Evolutionary conservation across 495 filamentous ascomycete species (phyloP).

Genomic region (Aspergillus wentii): DNA sequence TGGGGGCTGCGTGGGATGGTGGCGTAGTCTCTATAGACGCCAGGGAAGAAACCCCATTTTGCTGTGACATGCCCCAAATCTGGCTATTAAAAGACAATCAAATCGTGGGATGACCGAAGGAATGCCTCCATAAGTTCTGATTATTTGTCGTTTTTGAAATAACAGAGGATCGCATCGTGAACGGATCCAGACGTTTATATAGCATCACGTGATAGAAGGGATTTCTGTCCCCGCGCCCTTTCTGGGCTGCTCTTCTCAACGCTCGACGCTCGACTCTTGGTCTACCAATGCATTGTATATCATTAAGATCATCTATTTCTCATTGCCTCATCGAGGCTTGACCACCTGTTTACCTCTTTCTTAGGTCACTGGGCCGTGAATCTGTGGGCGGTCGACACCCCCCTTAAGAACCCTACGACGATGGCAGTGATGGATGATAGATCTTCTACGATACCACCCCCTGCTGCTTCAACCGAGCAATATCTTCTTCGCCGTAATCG

Average conservation of each 20-base stretch:
- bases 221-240: slow-evolving; percentile 4
- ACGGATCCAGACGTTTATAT: slow-evolving; percentile 28
- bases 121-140: too few relatives aligned
- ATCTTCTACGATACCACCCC: slow-evolving; percentile 61
- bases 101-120: neutral
- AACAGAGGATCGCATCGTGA: too few relatives aligned
- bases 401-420: too few relatives aligned
- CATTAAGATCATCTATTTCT: too few relatives aligned
- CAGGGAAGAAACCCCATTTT: slow-evolving; percentile 18
- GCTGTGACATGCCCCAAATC: slow-evolving; percentile 21
- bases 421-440: neutral
- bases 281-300: too few relatives aligned
- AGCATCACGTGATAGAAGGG: slow-evolving; percentile 22
- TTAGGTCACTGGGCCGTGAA: too few relatives aligned
- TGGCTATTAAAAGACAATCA: slow-evolving; percentile 1
- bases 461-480: slow-evolving; percentile 56
- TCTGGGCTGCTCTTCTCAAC: neutral
- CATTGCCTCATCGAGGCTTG: too few relatives aligned
- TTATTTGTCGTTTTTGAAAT: too few relatives aligned
- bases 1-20: slow-evolving; percentile 12
- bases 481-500: slow-evolving; percentile 56
- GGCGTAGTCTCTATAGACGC: slow-evolving; percentile 22
- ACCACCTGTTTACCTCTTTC: too few relatives aligned
- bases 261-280: too few relatives aligned
- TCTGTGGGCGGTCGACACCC: too few relatives aligned